Evolutionary conservation across 2,329 filamentous ascomycete species (phyloP).

Genomic region (Cladosporium austrohemisphaericum): DNA sequence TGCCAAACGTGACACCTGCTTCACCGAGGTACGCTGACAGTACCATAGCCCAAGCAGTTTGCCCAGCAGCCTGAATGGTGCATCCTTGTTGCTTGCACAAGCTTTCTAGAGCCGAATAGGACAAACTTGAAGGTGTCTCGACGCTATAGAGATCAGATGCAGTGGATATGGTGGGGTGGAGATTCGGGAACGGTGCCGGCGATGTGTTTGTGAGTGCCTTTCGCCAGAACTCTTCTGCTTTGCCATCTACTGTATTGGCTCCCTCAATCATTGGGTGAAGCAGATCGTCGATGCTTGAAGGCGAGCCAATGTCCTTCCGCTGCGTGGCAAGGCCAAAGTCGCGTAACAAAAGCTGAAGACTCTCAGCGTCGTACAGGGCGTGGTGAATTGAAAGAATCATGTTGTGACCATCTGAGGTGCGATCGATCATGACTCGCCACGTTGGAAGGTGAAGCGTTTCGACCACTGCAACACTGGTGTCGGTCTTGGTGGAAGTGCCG

Average conservation of each 20-base stretch:
- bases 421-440: constrained; percentile 59
- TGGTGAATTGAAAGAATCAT: constrained; percentile 65
- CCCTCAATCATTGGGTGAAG: constrained; percentile 45
- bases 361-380: constrained; percentile 79
- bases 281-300: constrained; percentile 37
- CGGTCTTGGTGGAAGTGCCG: background rate
- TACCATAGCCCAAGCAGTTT: constrained; percentile 74
- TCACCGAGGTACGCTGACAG: constrained; percentile 76
- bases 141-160: constrained; percentile 35
- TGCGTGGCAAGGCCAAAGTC: constrained; percentile 51
- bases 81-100: constrained; percentile 57
- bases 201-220: constrained; percentile 18
- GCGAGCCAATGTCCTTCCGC: constrained; percentile 23
- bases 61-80: constrained; percentile 71
- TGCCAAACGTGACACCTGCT: constrained; percentile 68
- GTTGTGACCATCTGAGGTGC: constrained; percentile 21
- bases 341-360: constrained; percentile 61
- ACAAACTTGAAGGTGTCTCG: constrained; percentile 37
- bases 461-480: constrained; percentile 33
- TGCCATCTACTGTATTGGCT: constrained; percentile 27
- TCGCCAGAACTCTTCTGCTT: constrained; percentile 23
- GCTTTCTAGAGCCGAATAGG: constrained; percentile 49
- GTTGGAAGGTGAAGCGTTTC: constrained; percentile 52
- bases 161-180: constrained; percentile 58
- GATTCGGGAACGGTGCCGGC: constrained; percentile 69